Conservation (phyloP, 2,329 filamentous ascomycete genomes). For the Talaromyces piceae region DNA sequence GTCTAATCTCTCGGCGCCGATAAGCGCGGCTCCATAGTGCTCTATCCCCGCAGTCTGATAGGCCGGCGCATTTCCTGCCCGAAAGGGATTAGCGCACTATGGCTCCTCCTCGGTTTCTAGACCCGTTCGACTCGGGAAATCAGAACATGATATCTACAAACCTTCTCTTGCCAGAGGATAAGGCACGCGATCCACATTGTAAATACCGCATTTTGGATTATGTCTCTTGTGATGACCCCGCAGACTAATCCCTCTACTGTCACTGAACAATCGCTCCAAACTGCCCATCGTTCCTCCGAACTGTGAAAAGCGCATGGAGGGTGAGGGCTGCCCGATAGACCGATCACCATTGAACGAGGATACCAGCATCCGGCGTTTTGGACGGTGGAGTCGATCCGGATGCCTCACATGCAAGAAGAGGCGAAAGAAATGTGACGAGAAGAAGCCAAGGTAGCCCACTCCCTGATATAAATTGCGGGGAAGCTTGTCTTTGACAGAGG, state of each 20-base stretch:
- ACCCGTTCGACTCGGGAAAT: neutral
- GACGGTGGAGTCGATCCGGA: constrained; percentile 32
- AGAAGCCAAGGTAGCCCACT: constrained; percentile 26
- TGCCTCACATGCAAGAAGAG: constrained; percentile 34
- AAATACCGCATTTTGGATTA: too few species aligned
- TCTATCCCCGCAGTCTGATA: too few species aligned
- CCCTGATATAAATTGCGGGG: neutral
- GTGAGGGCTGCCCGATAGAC: neutral
- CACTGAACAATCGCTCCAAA: neutral
- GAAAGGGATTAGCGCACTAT: neutral
- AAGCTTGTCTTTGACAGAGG: constrained; percentile 7
- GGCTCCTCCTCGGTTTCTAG: neutral
- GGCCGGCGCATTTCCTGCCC: neutral
- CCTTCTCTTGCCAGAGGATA: neutral
- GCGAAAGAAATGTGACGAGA: constrained; percentile 32
- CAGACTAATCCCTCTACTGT: neutral
- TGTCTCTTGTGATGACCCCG: too few species aligned
- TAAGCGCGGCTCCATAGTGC: neutral
- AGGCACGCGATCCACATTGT: neutral
- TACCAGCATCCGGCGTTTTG: constrained; percentile 21
- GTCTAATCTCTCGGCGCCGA: neutral
- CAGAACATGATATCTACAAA: neutral
- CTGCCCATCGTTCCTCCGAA: neutral
- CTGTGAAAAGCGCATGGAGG: neutral
- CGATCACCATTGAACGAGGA: constrained; percentile 10